These are phyloP conservation scores for Phytophthora citricola DNA, from an alignment of 352 stramenopile genomes.

Conservation along the genomic window DNA sequence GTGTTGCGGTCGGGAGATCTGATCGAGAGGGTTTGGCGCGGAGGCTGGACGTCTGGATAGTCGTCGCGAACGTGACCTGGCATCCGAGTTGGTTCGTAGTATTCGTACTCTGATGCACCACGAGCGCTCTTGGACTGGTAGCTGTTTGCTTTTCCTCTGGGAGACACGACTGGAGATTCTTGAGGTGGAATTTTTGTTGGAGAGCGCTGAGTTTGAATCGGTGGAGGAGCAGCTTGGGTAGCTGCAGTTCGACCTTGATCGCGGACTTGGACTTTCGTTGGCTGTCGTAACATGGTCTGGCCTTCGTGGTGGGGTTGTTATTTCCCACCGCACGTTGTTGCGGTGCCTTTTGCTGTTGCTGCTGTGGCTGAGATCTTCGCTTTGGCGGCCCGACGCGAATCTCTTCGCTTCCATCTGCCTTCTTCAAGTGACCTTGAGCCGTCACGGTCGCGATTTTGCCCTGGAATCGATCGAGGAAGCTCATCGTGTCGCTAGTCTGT, in stretches of 20 bases:
- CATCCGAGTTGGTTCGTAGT: slow-evolving; percentile 29
- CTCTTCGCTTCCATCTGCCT: slow-evolving; percentile 81
- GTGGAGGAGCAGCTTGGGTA: slow-evolving; percentile 12
- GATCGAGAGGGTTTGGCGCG: slow-evolving; percentile 10
- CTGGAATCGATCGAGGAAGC: slow-evolving; percentile 85
- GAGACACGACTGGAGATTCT: slow-evolving; percentile 19
- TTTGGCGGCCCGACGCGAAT: slow-evolving; percentile 78
- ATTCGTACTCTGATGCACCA: slow-evolving; percentile 13
- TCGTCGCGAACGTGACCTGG: slow-evolving; percentile 47
- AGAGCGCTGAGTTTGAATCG: slow-evolving; percentile 21
- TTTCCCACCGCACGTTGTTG: slow-evolving; percentile 14
- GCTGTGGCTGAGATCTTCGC: slow-evolving; percentile 38
- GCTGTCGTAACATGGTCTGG: slow-evolving; percentile 31
- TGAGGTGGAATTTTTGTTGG: slow-evolving; percentile 4
- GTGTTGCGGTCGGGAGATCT: slow-evolving; percentile 12
- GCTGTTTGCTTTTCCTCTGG: slow-evolving; percentile 16
- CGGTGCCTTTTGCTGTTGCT: slow-evolving; percentile 16
- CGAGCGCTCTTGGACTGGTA: slow-evolving; percentile 26
- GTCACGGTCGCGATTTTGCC: slow-evolving; percentile 87
- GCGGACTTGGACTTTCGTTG: slow-evolving; percentile 22
- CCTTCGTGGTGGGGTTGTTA: slow-evolving; percentile 29
- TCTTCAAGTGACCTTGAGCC: slow-evolving; percentile 78
- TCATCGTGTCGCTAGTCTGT: slow-evolving; percentile 48
- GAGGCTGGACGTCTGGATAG: slow-evolving; percentile 28
- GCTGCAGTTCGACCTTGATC: slow-evolving; percentile 5